These are phyloP conservation scores for Centaurea solstitialis DNA, from an alignment of 129 eudicot species.

Conservation along the genomic window DNA sequence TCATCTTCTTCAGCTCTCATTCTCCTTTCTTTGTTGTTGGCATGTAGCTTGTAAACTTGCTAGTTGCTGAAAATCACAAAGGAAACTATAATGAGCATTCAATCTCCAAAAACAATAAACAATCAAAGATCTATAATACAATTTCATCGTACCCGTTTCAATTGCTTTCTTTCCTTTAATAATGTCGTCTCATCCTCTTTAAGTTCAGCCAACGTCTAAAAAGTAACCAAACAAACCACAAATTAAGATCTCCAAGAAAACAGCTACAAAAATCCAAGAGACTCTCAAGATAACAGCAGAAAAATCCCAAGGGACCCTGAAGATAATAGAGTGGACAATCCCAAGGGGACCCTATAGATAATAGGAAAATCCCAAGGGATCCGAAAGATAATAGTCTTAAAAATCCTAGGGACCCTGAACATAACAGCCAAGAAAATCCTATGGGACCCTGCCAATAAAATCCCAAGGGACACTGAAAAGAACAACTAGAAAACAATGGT, in stretches of 20 bases:
- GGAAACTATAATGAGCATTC: constrained; percentile 2
- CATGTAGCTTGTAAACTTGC: constrained; percentile 27
- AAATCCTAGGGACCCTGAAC: too few species aligned
- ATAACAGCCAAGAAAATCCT: too few species aligned
- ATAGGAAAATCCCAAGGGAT: neutral
- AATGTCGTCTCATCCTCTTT: constrained; percentile 35
- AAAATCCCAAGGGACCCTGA: too few species aligned
- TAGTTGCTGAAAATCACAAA: constrained; percentile 32
- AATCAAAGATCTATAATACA: neutral
- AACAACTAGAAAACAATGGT: too few species aligned
- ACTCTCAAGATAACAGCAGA: too few species aligned
- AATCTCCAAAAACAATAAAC: neutral
- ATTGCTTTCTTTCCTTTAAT: constrained; percentile 42
- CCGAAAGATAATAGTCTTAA: too few species aligned
- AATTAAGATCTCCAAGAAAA: neutral
- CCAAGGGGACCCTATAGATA: neutral
- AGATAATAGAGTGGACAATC: neutral
- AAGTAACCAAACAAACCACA: neutral
- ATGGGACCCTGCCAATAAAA: too few species aligned
- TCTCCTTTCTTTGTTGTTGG: constrained; percentile 28
- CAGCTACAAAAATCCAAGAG: neutral
- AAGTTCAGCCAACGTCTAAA: constrained; percentile 44
- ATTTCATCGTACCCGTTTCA: constrained; percentile 32
- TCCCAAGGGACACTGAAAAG: neutral
- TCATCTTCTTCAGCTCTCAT: constrained; percentile 42